Conservation (phyloP, 2,329 filamentous ascomycete species). For the Ilyonectria robusta region DNA sequence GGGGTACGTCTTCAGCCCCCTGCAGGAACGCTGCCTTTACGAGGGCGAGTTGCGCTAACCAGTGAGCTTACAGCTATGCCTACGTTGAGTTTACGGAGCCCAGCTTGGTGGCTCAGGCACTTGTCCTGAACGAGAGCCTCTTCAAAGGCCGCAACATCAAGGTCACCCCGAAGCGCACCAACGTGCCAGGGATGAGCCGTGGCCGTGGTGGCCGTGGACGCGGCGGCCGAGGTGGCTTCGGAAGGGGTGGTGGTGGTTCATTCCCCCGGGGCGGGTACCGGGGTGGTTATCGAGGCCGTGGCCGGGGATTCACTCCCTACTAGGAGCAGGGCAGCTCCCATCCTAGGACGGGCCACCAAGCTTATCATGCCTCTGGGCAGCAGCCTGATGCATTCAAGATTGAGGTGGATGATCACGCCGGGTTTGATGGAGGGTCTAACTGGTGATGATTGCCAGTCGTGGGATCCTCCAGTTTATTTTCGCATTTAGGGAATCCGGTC, state of each 20-base stretch:
- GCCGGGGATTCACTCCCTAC: slow-evolving; percentile 76
- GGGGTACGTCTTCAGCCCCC: slow-evolving; percentile 74
- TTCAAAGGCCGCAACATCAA: slow-evolving; percentile 97
- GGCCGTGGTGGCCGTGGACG: slow-evolving; percentile 75
- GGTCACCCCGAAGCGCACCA: slow-evolving; percentile 95
- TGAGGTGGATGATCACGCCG: slow-evolving; percentile 42
- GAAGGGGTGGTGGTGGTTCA: slow-evolving; percentile 62
- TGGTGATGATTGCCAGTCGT: slow-evolving; percentile 2
- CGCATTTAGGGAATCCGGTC: slow-evolving; percentile 26
- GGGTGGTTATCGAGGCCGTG: slow-evolving; percentile 75
- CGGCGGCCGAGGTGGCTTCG: slow-evolving; percentile 65
- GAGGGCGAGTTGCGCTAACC: slow-evolving; percentile 32
- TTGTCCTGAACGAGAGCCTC: slow-evolving; percentile 95
- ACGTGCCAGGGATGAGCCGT: slow-evolving; percentile 93
- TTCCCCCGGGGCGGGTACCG: slow-evolving; percentile 58
- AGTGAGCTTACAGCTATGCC: slow-evolving; percentile 79
- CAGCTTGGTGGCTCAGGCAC: slow-evolving; percentile 89
- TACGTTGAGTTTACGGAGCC: slow-evolving; percentile 99
- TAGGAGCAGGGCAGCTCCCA: slow-evolving; percentile 60
- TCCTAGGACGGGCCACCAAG: slow-evolving; percentile 29
- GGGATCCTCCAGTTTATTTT: slow-evolving; percentile 20
- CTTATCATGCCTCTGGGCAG: slow-evolving; percentile 36
- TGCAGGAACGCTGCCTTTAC: not conserved
- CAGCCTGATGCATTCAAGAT: slow-evolving; percentile 44
- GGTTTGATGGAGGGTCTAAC: slow-evolving; percentile 27